Conservation (phyloP, 352 stramenopile species). For the Globisporangium spinosum region DNA sequence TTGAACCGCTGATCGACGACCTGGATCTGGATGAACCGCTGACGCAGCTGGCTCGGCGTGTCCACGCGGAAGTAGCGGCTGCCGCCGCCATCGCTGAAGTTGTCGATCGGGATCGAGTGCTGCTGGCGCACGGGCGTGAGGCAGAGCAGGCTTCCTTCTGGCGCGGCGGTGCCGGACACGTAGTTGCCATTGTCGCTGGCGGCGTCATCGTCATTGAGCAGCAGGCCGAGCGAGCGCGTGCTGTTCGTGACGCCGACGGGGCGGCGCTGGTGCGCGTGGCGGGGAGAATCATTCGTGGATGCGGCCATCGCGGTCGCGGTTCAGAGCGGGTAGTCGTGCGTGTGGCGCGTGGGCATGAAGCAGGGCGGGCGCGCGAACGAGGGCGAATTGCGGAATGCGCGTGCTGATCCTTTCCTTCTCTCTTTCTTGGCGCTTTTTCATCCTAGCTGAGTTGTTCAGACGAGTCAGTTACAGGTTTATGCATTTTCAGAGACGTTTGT, state of each 20-base stretch:
- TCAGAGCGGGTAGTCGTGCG: conserved; percentile 1
- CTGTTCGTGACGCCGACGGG: background rate
- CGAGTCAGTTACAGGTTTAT: background rate
- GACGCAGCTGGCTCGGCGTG: conserved; percentile 43
- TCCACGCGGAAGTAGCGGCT: conserved; percentile 19
- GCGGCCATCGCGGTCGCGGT: background rate
- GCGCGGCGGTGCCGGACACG: background rate
- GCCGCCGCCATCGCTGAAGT: background rate
- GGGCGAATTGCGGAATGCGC: background rate
- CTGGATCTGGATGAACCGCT: conserved; percentile 62
- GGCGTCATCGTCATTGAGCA: background rate
- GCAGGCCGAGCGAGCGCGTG: conserved; percentile 2
- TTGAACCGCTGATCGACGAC: conserved; percentile 57
- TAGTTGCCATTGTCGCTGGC: background rate
- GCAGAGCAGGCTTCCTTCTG: background rate
- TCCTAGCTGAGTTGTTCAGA: no score
- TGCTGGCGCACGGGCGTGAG: conserved; percentile 8
- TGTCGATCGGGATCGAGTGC: background rate
- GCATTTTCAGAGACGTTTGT: background rate
- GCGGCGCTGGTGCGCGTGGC: background rate
- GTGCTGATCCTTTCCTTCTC: background rate
- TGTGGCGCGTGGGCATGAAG: conserved; percentile 4
- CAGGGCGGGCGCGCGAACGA: background rate
- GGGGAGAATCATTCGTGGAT: background rate
- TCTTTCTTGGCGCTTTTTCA: background rate